Conservation (phyloP, 352 stramenopile species). For the Pythium insidiosum region DNA sequence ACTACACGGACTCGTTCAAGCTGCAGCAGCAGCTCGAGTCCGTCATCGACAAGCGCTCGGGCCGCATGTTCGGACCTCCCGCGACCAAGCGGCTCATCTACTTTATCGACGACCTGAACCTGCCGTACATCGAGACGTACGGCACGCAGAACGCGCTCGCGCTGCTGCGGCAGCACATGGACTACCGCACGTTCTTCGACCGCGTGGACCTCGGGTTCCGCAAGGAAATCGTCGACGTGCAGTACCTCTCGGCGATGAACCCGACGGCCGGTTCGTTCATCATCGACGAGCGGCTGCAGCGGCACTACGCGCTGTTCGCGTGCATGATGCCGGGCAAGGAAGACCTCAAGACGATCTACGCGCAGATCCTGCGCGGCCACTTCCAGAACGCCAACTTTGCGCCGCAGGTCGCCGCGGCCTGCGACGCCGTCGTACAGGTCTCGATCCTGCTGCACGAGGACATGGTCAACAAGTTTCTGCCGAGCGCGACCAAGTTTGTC, state of each 20-base stretch:
- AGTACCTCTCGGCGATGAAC: conserved; percentile 97
- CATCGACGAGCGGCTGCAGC: conserved; percentile 94
- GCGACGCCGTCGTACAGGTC: conserved; percentile 86
- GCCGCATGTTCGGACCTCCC: conserved; percentile 92
- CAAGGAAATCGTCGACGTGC: conserved; percentile 96
- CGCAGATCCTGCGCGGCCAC: conserved; percentile 92
- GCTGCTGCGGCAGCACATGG: conserved; percentile 94
- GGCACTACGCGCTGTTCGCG: conserved; percentile 94
- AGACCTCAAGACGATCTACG: conserved; percentile 95
- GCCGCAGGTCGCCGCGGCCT: conserved; percentile 43
- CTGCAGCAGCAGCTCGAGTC: conserved; percentile 94
- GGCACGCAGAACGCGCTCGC: conserved; percentile 95
- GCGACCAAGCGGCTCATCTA: conserved; percentile 95
- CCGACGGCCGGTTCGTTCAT: conserved; percentile 95
- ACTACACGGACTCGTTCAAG: conserved; percentile 94
- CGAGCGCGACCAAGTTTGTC: conserved; percentile 96
- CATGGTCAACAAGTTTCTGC: conserved; percentile 92
- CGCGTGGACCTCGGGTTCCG: conserved; percentile 92
- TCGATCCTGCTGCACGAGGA: conserved; percentile 90
- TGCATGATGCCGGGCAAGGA: conserved; percentile 93
- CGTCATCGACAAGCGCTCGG: conserved; percentile 95
- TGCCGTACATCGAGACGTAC: conserved; percentile 96
- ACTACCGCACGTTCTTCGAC: conserved; percentile 95
- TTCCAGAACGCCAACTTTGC: conserved; percentile 83
- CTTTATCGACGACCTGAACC: conserved; percentile 96